A percentile compares a stretch with the other conserved stretches of the same genome.
Conservation (phyloP, 2,329 filamentous ascomycete genomes). For the Botrytis aclada region DNA sequence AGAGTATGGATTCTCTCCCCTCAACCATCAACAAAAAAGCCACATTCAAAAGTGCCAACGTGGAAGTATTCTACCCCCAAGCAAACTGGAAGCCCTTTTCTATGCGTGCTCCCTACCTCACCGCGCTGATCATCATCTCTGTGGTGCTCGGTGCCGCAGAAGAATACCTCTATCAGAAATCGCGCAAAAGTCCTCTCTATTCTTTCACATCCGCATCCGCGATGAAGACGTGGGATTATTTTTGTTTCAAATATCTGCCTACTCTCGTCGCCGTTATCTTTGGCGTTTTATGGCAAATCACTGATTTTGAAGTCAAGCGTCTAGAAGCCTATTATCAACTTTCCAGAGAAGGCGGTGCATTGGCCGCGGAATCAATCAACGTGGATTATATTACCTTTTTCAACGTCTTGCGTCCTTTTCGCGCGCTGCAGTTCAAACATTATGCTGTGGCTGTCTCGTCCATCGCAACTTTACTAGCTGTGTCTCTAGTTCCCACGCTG, state of each 20-base stretch:
- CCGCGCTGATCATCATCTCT: conserved; percentile 52
- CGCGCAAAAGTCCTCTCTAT: conserved; percentile 41
- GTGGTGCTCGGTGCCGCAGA: conserved; percentile 49
- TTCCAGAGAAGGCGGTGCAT: conserved; percentile 56
- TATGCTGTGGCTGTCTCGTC: conserved; percentile 68
- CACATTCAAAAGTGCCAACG: conserved; percentile 37
- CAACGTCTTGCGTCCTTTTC: conserved; percentile 62
- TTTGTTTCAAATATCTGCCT: conserved; percentile 61
- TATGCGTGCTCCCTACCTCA: conserved; percentile 61
- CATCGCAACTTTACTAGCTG: conserved; percentile 60
- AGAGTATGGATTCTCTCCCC: conserved; percentile 27
- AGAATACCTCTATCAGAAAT: conserved; percentile 55
- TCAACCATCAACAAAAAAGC: conserved; percentile 20
- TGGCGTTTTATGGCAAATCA: conserved; percentile 64
- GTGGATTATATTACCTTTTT: conserved; percentile 63
- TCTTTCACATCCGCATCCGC: conserved; percentile 50
- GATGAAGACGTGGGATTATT: conserved; percentile 52
- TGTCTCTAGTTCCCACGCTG: conserved; percentile 66
- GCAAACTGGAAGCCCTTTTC: conserved; percentile 66
- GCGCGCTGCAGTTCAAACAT: conserved; percentile 59
- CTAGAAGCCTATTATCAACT: conserved; percentile 66
- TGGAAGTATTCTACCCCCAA: conserved; percentile 57
- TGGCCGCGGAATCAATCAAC: conserved; percentile 65
- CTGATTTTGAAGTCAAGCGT: conserved; percentile 64
- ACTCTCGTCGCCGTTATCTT: conserved; percentile 60